A percentile compares a stretch with the other conserved stretches of the same genome.
Evolutionary conservation across 2,329 filamentous ascomycete species (phyloP).

Genomic region (Ceratocystis colombiana): DNA sequence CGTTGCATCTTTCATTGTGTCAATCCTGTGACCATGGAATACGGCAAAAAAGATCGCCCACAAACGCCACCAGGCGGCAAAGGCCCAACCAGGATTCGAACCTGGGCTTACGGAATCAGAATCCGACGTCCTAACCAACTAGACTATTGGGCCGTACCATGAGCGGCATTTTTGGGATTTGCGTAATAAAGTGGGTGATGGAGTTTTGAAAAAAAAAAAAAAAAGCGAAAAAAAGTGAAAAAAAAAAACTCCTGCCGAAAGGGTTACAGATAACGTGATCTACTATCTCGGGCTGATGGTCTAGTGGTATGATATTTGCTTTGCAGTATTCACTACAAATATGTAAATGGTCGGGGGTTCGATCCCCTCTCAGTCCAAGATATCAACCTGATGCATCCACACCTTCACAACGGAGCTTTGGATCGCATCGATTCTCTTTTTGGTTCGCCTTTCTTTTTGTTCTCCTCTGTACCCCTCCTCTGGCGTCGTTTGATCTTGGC

Average conservation of each 20-base stretch:
- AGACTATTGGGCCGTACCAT: slow-evolving; percentile 21
- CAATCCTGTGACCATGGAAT: neutral
- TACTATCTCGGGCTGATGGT: slow-evolving; percentile 25
- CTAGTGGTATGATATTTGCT: slow-evolving; percentile 27
- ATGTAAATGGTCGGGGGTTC: slow-evolving; percentile 27
- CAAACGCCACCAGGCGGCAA: neutral
- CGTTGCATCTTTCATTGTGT: neutral
- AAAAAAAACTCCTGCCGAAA: too few species aligned
- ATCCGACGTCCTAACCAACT: slow-evolving; percentile 25
- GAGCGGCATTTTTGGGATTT: too few species aligned
- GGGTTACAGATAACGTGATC: neutral
- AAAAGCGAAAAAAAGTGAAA: too few species aligned
- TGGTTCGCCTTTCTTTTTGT: neutral
- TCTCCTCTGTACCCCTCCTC: neutral
- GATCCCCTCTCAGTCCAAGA: slow-evolving; percentile 26
- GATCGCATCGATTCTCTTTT: neutral
- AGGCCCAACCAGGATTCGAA: slow-evolving; percentile 25
- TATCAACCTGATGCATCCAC: neutral
- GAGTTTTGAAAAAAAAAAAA: too few species aligned
- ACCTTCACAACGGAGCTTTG: neutral
- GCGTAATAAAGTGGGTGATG: too few species aligned
- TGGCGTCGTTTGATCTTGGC: too few species aligned
- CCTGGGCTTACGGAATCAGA: slow-evolving; percentile 25
- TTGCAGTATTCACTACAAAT: slow-evolving; percentile 26
- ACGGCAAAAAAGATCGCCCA: neutral